Base-by-base conservation (phyloP, 306 rosid species). In the Begonia peltatifolia region DNA sequence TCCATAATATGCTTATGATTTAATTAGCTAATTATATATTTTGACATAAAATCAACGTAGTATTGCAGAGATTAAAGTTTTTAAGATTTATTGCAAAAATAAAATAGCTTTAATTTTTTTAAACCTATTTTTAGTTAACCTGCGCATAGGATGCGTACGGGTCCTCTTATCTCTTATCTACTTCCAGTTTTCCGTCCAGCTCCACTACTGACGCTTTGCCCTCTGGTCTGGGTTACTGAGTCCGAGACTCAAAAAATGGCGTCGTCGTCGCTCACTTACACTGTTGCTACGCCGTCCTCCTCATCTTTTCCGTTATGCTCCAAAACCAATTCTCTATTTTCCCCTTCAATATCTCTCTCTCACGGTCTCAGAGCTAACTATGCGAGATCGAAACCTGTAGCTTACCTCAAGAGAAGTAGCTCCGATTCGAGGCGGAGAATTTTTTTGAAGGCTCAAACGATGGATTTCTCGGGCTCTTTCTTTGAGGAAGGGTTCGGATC, bases 401-500 rank as follows among this genome's bases (percentile, higher is more conserved):
- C n/a, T 20, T 11, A 8, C 60, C 51, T 30, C 18, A 10, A 55
- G 30, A 53, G 60, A 63, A 52, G 60, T 46, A n/a, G 11, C 43
- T 30, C 58, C 20, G 57, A 35, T 20, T 42, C 58, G 2, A 9
- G 49, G 10, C 18, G 15, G 48, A 44, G 15, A 9, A 46, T 67
- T 23, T 52, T 62, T 55, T 44, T 66, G 41, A 69, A 62, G 57
- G 85, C 81, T 41, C 87, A 72, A 62, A 77, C 85, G 18, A 61
- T 80, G 23, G 94, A 77, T 66, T 80, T 75, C 69, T 73, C 88
- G 17, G 75, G 77, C 12, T 80, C 95, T 0, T 76, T 83, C 69
- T 86, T 90, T 41, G 84, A 73, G 57, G 87, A 82, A 0, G 95
- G 94, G 13, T 73, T 86, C 17, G 80, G 84, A 18, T 75, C 92